phyloP scores from a whole-genome alignment of 495 filamentous ascomycete genomes.

The Aspergillus conjunctus region DNA sequence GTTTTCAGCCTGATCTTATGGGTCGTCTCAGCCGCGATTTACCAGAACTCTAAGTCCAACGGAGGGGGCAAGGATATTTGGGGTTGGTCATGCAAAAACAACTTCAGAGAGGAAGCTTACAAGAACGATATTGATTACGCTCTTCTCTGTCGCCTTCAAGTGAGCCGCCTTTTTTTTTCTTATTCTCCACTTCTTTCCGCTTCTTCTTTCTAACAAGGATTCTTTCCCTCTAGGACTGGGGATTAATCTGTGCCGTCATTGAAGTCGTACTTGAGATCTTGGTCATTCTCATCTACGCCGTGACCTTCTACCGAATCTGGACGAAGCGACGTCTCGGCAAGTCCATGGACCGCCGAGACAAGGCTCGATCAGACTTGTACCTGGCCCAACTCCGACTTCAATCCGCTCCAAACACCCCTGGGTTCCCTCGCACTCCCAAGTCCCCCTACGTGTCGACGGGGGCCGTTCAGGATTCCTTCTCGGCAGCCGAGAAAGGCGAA shows the following conservation, averaged over 20 bases:
- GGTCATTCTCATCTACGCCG: slow-evolving; percentile 86
- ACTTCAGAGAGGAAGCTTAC: slow-evolving; percentile 74
- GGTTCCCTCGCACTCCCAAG: slow-evolving; percentile 63
- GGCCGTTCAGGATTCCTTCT: slow-evolving; percentile 47
- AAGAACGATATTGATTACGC: slow-evolving; percentile 78
- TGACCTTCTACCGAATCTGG: slow-evolving; percentile 96
- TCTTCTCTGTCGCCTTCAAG: slow-evolving; percentile 93
- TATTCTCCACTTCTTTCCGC: background rate
- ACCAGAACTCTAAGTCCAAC: slow-evolving; percentile 73
- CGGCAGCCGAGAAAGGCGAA: slow-evolving; percentile 61
- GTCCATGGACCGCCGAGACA: slow-evolving; percentile 94
- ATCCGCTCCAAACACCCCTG: slow-evolving; percentile 92
- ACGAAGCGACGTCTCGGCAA: slow-evolving; percentile 92
- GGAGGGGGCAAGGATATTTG: slow-evolving; percentile 84
- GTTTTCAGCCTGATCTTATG: slow-evolving; percentile 93
- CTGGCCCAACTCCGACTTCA: slow-evolving; percentile 91
- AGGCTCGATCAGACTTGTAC: slow-evolving; percentile 90
- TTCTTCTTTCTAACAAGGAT: slow-evolving; percentile 3
- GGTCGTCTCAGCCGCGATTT: slow-evolving; percentile 81
- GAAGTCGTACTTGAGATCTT: slow-evolving; percentile 92
- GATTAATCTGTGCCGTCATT: slow-evolving; percentile 93
- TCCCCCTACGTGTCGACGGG: slow-evolving; percentile 42
- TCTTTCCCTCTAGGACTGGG: slow-evolving; percentile 70
- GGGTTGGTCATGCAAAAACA: slow-evolving; percentile 95
- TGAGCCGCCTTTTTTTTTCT: slow-evolving; percentile 32